A percentile compares a stretch with the other conserved stretches of the same genome.
Conservation (phyloP, 2,329 filamentous ascomycete genomes). For the Arthroderma sp. region DNA sequence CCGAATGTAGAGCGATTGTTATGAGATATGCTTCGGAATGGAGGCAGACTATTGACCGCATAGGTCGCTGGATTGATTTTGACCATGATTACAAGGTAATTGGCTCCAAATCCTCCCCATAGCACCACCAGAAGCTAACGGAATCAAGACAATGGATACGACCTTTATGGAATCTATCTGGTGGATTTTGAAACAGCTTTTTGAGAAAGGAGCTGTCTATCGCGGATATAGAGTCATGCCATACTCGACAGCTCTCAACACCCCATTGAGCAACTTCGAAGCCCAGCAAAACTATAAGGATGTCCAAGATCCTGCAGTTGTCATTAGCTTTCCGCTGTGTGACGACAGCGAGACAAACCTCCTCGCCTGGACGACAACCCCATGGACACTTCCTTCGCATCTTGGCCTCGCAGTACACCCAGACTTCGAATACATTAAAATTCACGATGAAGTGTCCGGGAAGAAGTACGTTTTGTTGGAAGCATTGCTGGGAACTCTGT, state of each 20-base stretch:
- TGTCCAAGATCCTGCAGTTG: constrained; percentile 77
- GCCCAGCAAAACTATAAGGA: constrained; percentile 92
- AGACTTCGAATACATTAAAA: constrained; percentile 76
- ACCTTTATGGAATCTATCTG: constrained; percentile 91
- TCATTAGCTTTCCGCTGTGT: constrained; percentile 74
- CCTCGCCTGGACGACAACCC: constrained; percentile 81
- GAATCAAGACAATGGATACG: constrained; percentile 69
- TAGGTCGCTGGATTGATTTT: constrained; percentile 95
- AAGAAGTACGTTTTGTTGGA: constrained; percentile 80
- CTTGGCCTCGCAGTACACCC: constrained; percentile 65
- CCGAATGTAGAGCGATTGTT: constrained; percentile 80
- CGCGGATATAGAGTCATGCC: constrained; percentile 88
- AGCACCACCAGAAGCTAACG: constrained; percentile 3
- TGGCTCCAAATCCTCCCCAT: not conserved
- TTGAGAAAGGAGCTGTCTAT: constrained; percentile 80
- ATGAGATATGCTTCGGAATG: constrained; percentile 83
- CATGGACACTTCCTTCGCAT: constrained; percentile 75
- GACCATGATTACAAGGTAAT: constrained; percentile 87
- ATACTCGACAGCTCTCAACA: constrained; percentile 81
- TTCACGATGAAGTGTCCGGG: constrained; percentile 66
- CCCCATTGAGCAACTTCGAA: constrained; percentile 85
- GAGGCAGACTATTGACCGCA: constrained; percentile 71
- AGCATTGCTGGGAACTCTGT: constrained; percentile 64
- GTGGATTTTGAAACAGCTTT: constrained; percentile 94
- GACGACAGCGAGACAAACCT: constrained; percentile 62